Evolutionary conservation across 257 asterid species (phyloP).

Genomic region (Capsicum baccatum): DNA sequence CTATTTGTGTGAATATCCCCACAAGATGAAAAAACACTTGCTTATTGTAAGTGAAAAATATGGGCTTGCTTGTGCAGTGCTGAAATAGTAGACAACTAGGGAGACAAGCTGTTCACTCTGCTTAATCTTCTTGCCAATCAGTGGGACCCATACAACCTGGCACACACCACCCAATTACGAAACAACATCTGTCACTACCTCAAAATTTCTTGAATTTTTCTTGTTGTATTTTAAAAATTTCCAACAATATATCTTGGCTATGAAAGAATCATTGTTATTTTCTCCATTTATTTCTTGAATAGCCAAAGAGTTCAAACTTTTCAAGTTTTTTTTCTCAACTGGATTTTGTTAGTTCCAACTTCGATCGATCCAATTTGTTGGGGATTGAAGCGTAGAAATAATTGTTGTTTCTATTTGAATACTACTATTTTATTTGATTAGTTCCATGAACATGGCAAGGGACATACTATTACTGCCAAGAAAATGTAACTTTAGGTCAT

Average conservation of each 20-base stretch:
- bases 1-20: constrained; percentile 3
- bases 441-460: constrained; percentile 45
- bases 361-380: background rate
- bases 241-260: background rate
- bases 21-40: background rate
- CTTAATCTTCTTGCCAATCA: constrained; percentile 46
- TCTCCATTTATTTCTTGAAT: background rate
- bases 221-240: background rate
- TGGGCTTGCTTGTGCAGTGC: constrained; percentile 22
- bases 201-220: no score
- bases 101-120: constrained; percentile 46
- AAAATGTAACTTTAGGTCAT: constrained; percentile 43
- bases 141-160: constrained; percentile 53
- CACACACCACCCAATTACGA: constrained; percentile 45
- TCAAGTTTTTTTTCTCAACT: background rate
- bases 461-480: constrained; percentile 32
- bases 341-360: background rate
- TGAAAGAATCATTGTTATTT: background rate
- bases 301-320: background rate
- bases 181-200: constrained; percentile 23
- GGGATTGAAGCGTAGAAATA: background rate
- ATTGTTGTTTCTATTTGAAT: background rate
- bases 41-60: constrained; percentile 16
- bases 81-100: constrained; percentile 30
- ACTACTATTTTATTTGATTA: no score